These are phyloP conservation scores for Onygena corvina DNA, from an alignment of 2,329 filamentous ascomycete species.

Conservation along the genomic window DNA sequence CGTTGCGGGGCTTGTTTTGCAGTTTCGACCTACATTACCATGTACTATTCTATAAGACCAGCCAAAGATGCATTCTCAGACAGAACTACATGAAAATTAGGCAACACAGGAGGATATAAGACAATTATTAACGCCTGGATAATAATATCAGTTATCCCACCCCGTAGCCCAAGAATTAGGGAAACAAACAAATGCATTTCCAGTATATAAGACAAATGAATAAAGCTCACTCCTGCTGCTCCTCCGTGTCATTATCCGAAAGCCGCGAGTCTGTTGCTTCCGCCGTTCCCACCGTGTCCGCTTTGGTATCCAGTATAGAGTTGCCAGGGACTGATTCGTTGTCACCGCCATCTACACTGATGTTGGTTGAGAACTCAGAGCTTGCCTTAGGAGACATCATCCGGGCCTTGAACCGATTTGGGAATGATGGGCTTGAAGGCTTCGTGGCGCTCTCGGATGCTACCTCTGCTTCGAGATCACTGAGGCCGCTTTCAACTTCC, in stretches of 20 bases:
- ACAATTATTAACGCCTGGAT: neutral
- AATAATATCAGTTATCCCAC: neutral
- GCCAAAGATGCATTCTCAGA: too few species aligned
- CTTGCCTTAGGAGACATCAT: slow-evolving; percentile 14
- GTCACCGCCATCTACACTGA: slow-evolving; percentile 14
- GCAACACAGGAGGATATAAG: too few species aligned
- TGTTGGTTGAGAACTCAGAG: slow-evolving; percentile 14
- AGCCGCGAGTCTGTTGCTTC: slow-evolving; percentile 6
- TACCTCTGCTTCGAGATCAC: slow-evolving; percentile 47
- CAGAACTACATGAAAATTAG: too few species aligned
- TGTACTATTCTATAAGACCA: too few species aligned
- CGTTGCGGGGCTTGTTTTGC: too few species aligned
- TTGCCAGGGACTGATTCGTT: slow-evolving; percentile 10
- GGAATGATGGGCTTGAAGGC: slow-evolving; percentile 9
- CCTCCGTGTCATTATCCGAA: slow-evolving; percentile 1
- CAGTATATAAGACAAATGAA: slow-evolving; percentile 1
- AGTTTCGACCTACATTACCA: too few species aligned
- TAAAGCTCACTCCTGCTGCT: neutral
- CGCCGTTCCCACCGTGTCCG: slow-evolving; percentile 4
- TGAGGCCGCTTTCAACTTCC: slow-evolving; percentile 58
- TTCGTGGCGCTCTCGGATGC: slow-evolving; percentile 7
- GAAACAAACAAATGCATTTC: neutral
- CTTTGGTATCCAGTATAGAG: slow-evolving; percentile 12
- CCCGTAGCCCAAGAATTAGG: neutral
- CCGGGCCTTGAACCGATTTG: slow-evolving; percentile 11